Evolutionary conservation across 2,329 filamentous ascomycete genomes (phyloP).

Genomic region (Aspergillus ibericus): DNA sequence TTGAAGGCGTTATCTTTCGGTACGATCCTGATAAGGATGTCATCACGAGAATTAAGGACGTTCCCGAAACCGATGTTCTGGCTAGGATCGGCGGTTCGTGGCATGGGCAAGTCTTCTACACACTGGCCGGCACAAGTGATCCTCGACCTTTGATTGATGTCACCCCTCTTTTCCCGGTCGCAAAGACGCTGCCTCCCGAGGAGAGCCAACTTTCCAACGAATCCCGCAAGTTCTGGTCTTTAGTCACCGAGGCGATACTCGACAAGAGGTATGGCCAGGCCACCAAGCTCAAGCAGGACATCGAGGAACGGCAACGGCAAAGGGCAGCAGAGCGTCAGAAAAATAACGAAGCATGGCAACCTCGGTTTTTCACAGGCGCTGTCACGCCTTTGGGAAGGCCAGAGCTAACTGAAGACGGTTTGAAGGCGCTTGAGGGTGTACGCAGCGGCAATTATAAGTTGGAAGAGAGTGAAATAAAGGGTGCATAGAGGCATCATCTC

Average conservation of each 20-base stretch:
- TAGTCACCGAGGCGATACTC: slow-evolving; percentile 81
- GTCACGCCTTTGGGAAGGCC: slow-evolving; percentile 63
- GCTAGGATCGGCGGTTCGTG: slow-evolving; percentile 81
- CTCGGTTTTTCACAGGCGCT: slow-evolving; percentile 77
- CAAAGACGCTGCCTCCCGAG: slow-evolving; percentile 75
- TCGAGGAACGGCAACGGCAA: slow-evolving; percentile 85
- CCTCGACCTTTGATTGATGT: slow-evolving; percentile 80
- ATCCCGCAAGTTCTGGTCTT: slow-evolving; percentile 81
- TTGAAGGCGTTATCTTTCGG: slow-evolving; percentile 86
- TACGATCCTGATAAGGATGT: slow-evolving; percentile 86
- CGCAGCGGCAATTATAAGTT: slow-evolving; percentile 54
- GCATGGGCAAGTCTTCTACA: slow-evolving; percentile 70
- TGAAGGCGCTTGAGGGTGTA: slow-evolving; percentile 56
- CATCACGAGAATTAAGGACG: slow-evolving; percentile 77
- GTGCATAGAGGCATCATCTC: slow-evolving; percentile 21
- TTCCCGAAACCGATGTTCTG: slow-evolving; percentile 80
- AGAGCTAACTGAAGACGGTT: slow-evolving; percentile 63
- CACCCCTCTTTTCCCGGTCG: slow-evolving; percentile 72
- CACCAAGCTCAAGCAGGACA: slow-evolving; percentile 82
- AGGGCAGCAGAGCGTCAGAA: slow-evolving; percentile 78
- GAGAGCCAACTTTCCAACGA: slow-evolving; percentile 85
- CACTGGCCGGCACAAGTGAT: slow-evolving; percentile 49
- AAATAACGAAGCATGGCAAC: slow-evolving; percentile 69
- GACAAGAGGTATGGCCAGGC: slow-evolving; percentile 81
- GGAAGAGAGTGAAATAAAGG: slow-evolving; percentile 39